Base-by-base conservation (phyloP, 768 basidiomycete species). In the Tremella fuciformis region DNA sequence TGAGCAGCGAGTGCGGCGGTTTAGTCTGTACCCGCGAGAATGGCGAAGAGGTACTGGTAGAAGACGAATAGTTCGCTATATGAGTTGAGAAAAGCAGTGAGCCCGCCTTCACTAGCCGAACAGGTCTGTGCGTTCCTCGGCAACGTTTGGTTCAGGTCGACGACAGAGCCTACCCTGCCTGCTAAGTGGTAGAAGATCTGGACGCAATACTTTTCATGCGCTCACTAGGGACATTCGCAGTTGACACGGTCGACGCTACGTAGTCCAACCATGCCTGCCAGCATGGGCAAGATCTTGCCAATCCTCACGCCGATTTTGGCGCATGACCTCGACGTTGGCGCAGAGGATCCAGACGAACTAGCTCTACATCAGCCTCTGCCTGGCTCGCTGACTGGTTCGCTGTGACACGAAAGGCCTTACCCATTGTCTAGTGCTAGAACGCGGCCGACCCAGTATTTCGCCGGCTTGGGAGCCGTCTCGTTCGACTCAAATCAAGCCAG, bases 391-490 rank as follows among this genome's bases (percentile, higher is more conserved):
- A n/a, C n/a, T n/a, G n/a, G n/a, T n/a, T n/a, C n/a, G n/a, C n/a
- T n/a, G n/a, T 2, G 11, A 50, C n/a, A 50, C 1, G 25, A 13
- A 50, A 18, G 13, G 16, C 13, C 49, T 37, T 39, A 16, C 51
- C 51, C 51, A 37, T 53, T 53, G 51, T 53, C 51, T 15, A 53
- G 51, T 13, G 51, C 51, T 8, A 29, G 51, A 8, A 53, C 38
- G 16, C 51, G 26, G 38, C 38, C 38, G 16, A 53, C 51, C 51
- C 51, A 53, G 38, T 53, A 25, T 6, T 15, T 13, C 16, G 51
- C n/a, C 18, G 51, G 51, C 38, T 21, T 25, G 1, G 38, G n/a
- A 26, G n/a, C 49, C 24, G 51, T 53, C 15, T 39, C 51, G 29
- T 53, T 53, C 18, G 25, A 16, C 8, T 16, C 8, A 37, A 37